These are phyloP conservation scores for Eimeria zaria DNA, from an alignment of 169 alveolate genomes.

Conservation along the genomic window DNA sequence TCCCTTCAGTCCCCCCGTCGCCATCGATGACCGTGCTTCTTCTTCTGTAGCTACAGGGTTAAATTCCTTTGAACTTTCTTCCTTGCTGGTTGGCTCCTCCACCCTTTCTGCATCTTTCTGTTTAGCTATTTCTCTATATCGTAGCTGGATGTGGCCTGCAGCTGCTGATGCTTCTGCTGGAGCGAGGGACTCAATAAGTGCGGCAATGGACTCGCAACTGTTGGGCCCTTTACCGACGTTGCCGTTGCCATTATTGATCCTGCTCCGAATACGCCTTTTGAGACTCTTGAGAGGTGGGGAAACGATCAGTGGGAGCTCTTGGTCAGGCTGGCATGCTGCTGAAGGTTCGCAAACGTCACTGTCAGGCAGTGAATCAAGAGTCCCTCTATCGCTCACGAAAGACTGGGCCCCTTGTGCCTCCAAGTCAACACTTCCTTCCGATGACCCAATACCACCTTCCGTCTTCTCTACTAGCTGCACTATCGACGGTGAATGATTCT, in stretches of 20 bases:
- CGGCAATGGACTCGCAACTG: constrained; percentile 58
- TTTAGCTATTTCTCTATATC: neutral
- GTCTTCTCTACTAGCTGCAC: neutral
- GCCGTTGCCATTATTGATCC: no score
- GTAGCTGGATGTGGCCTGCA: neutral
- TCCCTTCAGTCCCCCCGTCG: neutral
- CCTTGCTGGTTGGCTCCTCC: neutral
- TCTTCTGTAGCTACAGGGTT: neutral
- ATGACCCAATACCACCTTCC: neutral
- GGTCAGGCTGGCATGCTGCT: neutral
- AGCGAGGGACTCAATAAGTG: neutral
- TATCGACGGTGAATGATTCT: neutral
- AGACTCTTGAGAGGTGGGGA: constrained; percentile 5
- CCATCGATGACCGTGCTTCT: constrained; percentile 27
- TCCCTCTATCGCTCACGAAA: constrained; percentile 31
- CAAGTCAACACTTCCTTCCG: neutral
- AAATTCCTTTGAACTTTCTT: neutral
- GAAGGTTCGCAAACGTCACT: constrained; percentile 60
- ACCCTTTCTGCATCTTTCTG: neutral
- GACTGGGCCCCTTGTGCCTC: constrained; percentile 32
- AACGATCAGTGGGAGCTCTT: neutral
- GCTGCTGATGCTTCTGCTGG: neutral
- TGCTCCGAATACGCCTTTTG: constrained; percentile 38
- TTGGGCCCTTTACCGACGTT: constrained; percentile 9
- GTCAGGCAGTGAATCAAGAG: constrained; percentile 50